Base-by-base conservation (phyloP, 129 eudicot species). In the Erigeron canadensis region DNA sequence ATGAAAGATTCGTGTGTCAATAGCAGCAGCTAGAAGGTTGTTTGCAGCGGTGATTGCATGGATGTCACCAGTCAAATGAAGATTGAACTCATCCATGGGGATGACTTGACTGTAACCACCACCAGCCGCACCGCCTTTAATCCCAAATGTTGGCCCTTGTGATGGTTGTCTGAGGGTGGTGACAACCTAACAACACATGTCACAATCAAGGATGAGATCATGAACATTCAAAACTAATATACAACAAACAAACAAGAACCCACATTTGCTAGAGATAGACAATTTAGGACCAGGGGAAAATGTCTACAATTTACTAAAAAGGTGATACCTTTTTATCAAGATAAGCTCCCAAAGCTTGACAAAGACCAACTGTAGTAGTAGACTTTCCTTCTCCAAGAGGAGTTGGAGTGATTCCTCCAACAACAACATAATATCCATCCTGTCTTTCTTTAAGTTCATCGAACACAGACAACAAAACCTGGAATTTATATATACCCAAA, bases 1-100 rank as follows among this genome's bases (percentile, higher is more conserved):
- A 50, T 95, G 99, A 85, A 95, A 95, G 40, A 95, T 90, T 53
- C 99, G 77, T 10, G 97, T 81, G 73, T 89, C 99, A 37, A 89
- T 87, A 64, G 99, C 99, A 0, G 99, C 97, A 43, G 97, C 99
- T 16, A 94, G 84, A 70, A 94, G 97, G 87, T 94, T 94, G 67
- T 94, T 94, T 53, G 99, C 91, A 57, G 99, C 99, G 5, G 97
- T 95, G 81, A 95, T 95, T 37, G 97, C 99, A 68, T 95, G 99
- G 65, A 95, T 95, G 77, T 95, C 99, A 46, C 99, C 97, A 2
- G 99, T 95, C 60, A 95, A 38, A 72, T 95, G 99, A 62, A 95
- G 99, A 78, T 95, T 95, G 88, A 95, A 95, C 87, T 95, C 99
- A 46, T 95, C 99, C 99, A 95, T 95, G n/a, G 99, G 99, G 48